These are phyloP conservation scores for Vitis rotundifolia DNA, from an alignment of 164 flowering plant genomes.

Conservation along the genomic window DNA sequence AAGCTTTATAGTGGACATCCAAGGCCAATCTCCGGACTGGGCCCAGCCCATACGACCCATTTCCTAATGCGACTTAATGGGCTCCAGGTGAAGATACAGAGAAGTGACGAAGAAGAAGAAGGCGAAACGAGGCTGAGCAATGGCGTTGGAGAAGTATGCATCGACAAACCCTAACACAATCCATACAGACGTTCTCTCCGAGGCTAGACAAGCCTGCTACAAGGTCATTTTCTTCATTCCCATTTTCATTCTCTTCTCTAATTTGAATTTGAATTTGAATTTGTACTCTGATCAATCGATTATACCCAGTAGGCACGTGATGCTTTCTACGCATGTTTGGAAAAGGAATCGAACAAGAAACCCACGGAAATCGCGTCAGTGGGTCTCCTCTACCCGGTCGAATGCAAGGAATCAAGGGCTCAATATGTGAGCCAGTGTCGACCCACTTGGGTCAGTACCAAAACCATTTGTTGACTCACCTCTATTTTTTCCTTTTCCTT, in stretches of 20 bases:
- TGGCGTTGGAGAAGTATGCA: conserved; percentile 22
- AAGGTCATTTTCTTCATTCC: conserved; percentile 43
- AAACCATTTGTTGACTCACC: background rate
- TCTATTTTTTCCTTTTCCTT: background rate
- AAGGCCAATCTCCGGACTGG: no score
- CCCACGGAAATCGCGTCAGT: conserved; percentile 77
- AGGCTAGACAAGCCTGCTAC: conserved; percentile 77
- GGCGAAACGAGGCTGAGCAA: background rate
- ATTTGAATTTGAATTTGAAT: background rate
- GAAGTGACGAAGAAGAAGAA: background rate
- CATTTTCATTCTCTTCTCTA: background rate
- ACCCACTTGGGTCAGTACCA: conserved; percentile 67
- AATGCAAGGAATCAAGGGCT: conserved; percentile 65
- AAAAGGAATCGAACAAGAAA: conserved; percentile 67
- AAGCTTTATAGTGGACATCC: no score
- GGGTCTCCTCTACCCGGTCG: conserved; percentile 69
- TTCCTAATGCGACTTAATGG: no score
- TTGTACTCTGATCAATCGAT: background rate
- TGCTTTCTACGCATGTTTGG: conserved; percentile 77
- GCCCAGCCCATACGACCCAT: no score
- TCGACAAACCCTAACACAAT: conserved; percentile 14
- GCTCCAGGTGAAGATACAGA: background rate
- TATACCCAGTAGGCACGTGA: conserved; percentile 59
- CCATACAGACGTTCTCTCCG: conserved; percentile 61
- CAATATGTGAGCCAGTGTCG: conserved; percentile 63